Conservation (phyloP, 495 filamentous ascomycete species). For the Saxispiralis lemnorum region DNA sequence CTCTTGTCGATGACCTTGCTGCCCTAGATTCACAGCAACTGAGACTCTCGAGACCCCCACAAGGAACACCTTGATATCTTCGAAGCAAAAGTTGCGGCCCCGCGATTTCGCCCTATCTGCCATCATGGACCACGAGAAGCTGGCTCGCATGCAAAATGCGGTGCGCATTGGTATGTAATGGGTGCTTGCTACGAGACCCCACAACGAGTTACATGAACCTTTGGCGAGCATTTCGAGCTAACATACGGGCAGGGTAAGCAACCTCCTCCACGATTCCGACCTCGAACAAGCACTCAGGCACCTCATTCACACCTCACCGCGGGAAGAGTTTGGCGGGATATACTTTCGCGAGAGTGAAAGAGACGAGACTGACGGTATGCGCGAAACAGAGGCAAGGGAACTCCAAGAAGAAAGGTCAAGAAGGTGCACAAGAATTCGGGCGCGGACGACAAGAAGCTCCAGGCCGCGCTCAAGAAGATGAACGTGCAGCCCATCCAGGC, state of each 20-base stretch:
- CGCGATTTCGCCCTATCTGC: constrained; percentile 7
- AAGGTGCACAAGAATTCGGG: constrained; percentile 79
- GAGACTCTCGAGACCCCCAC: background rate
- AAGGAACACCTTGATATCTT: background rate
- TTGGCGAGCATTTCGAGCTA: background rate
- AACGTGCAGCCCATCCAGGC: constrained; percentile 62
- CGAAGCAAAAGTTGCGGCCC: background rate
- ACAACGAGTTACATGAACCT: background rate
- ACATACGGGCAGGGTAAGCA: constrained; percentile 8
- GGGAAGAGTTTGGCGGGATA: background rate
- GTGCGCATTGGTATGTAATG: constrained; percentile 57
- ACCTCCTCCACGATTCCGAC: background rate
- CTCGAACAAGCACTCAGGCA: background rate
- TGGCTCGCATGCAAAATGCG: constrained; percentile 59
- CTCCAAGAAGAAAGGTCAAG: constrained; percentile 93
- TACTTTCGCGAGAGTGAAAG: background rate
- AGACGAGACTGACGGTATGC: background rate
- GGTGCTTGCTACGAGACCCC: background rate
- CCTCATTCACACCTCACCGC: background rate
- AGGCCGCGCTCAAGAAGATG: constrained; percentile 43
- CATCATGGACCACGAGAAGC: constrained; percentile 55
- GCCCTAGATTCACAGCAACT: background rate
- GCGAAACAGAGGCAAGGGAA: constrained; percentile 75
- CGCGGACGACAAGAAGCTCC: constrained; percentile 98
- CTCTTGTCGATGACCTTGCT: constrained; percentile 10